Base-by-base conservation (phyloP, 2,329 filamentous ascomycete species). In the Fragosphaeria purpurea region DNA sequence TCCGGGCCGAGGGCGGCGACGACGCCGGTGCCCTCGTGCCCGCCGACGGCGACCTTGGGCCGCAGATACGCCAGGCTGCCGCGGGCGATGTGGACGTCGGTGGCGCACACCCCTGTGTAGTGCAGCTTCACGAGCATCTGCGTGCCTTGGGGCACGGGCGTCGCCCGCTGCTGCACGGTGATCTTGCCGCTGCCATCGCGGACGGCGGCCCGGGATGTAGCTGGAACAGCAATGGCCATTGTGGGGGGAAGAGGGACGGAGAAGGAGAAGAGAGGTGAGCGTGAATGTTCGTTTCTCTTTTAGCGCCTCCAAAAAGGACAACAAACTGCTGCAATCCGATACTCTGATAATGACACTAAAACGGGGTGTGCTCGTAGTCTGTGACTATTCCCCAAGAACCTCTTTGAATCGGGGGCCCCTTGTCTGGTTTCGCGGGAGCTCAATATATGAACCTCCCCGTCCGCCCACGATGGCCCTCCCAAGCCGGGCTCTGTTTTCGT, bases 131-230 rank as follows among this genome's bases (percentile, higher is more conserved):
- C 50, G 12, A 52, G 47, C 12, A 49, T 7, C 43, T 52, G 50
- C 3, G 46, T 52, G 6, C n/a, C n/a, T 33, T 46, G 7, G 11
- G 50, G 50, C 1, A 31, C 30, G 32, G 50, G 50, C 38, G 50
- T 52, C 6, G 37, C 30, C 13, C 50, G 42, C 42, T 48, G 33
- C 12, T 38, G 31, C 33, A 52, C 50, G 10, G 51, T 41, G 38
- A 49, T 51, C 10, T 42, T 48, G 31, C 39, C 44, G 12, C 38
- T 58, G 44, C 55, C 59, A 41, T 70, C 67, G 55, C 73, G 73
- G 7, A 50, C 39, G 6, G 53, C 47, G 22, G 50, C 57, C 48
- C 53, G 7, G 59, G 54, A 38, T 60, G 53, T 39, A 58, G 53
- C 42, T 50, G 55, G 51, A 61, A 65, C 33, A 6, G 46, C 39